Conservation (phyloP, 1,139 yeast species). For the Tardiomyces digboiensis region DNA sequence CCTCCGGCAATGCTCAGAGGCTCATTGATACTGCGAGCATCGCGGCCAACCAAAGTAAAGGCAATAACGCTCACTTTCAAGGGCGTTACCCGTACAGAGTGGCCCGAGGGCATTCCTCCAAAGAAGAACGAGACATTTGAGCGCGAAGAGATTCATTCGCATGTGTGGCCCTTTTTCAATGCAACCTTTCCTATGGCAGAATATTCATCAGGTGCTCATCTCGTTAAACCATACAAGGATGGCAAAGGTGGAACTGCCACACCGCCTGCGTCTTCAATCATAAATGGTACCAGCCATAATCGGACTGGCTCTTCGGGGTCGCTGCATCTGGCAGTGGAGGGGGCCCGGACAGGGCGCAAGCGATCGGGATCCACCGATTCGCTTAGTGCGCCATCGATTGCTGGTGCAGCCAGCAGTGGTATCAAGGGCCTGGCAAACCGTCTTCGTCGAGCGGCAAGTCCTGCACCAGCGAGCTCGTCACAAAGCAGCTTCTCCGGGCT, state of each 20-base stretch:
- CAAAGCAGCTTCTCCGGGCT: slow-evolving; percentile 6
- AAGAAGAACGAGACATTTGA: slow-evolving; percentile 61
- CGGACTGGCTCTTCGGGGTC: neutral
- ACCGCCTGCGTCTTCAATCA: too few species aligned
- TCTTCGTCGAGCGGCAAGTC: slow-evolving; percentile 13
- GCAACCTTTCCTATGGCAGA: slow-evolving; percentile 30
- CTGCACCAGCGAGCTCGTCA: slow-evolving; percentile 8
- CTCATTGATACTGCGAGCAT: slow-evolving; percentile 56
- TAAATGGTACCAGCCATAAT: too few species aligned
- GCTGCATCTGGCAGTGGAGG: neutral
- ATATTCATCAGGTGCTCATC: slow-evolving; percentile 39
- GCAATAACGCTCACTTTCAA: slow-evolving; percentile 54
- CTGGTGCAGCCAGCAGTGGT: slow-evolving; percentile 3
- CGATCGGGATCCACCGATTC: neutral
- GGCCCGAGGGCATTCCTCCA: slow-evolving; percentile 99
- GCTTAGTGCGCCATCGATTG: neutral
- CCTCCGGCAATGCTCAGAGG: slow-evolving; percentile 87
- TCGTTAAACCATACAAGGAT: slow-evolving; percentile 44
- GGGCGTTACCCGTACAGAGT: slow-evolving; percentile 77
- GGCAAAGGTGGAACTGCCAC: slow-evolving; percentile 3
- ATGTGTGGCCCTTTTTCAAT: slow-evolving; percentile 88
- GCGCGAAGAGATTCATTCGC: slow-evolving; percentile 55
- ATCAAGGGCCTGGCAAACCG: slow-evolving; percentile 11
- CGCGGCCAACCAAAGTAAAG: slow-evolving; percentile 71
- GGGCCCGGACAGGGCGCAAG: neutral